Conservation (phyloP, 2,329 filamentous ascomycete genomes). For the Dothistroma septosporum region DNA sequence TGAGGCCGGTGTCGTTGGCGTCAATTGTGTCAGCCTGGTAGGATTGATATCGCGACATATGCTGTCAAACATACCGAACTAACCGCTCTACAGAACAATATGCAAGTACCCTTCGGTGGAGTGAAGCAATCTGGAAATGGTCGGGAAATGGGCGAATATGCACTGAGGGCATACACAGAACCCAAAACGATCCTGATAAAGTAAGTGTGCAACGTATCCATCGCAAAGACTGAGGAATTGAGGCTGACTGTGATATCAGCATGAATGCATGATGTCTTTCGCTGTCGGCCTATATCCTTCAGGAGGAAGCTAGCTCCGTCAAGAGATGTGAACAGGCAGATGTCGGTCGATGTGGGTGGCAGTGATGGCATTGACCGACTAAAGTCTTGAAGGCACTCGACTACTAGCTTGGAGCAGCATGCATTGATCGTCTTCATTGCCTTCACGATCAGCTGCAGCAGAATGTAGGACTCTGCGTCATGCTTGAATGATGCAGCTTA, state of each 20-base stretch:
- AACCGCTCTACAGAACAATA: neutral
- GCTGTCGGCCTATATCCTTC: neutral
- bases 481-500: too few relatives aligned
- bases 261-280: neutral
- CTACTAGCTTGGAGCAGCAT: neutral
- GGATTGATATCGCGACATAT: neutral
- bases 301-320: neutral
- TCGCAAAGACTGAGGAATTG: neutral
- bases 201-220: neutral
- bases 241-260: neutral
- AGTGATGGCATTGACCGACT: neutral
- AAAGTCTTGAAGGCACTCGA: neutral
- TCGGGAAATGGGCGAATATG: constrained; percentile 57
- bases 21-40: constrained; percentile 33
- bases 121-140: constrained; percentile 60
- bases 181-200: neutral
- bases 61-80: neutral
- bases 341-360: neutral
- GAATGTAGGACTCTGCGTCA: too few relatives aligned
- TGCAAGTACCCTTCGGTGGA: constrained; percentile 49
- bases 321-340: neutral
- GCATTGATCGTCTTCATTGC: too few relatives aligned
- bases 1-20: constrained; percentile 38
- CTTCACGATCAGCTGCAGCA: too few relatives aligned
- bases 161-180: constrained; percentile 57